Base-by-base conservation (phyloP, 192 early-diverging fungal genomes). In the Coemansia sp. region DNA sequence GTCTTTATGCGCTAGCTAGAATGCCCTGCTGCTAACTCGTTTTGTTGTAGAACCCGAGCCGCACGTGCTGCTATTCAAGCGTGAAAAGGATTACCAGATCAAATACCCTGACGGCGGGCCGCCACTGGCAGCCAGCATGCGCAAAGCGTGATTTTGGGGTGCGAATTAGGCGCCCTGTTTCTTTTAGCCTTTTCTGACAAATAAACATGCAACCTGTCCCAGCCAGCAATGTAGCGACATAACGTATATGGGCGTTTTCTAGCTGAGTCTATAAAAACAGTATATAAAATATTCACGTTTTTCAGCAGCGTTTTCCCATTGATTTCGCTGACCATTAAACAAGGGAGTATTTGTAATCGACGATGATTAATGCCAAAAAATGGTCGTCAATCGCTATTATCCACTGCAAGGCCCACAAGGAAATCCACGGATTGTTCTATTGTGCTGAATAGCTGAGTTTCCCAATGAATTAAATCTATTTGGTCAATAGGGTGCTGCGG, bases 41-140 rank as follows among this genome's bases (percentile, higher is more conserved):
- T 32, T 23, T 34, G 11, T 50, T 51, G 61, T 64, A 64, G 60
- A 58, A 37, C 76, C 76, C 18, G 76, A 79, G 54, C 76, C 76
- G 2, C 69, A 79, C 20, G 66, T 79, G 20, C 54, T 79, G 38
- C 46, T 79, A n/a, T 79, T 79, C 44, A 79, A 64, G 51, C 64
- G 76, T 34, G 53, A 56, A 39, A 78, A 63, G 49, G 44, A 54
- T 21, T 43, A 30, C 34, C 62, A 53, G 46, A 42, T 48, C 40
- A 69, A 60, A 49, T 58, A 64, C 38, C 50, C 56, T 14, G 26
- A 45, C 12, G 56, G 56, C 45, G 47, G 11, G 6, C 47, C 47
- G 31, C 5, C 37, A 40, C 45, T 31, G 7, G 46, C 56, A 0
- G 26, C 50, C 9, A 3, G 34, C 18, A 2, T 23, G 47, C 48